These are phyloP conservation scores for Fremontodendron californicum DNA, from an alignment of 345 rosid genomes.

Conservation along the genomic window DNA sequence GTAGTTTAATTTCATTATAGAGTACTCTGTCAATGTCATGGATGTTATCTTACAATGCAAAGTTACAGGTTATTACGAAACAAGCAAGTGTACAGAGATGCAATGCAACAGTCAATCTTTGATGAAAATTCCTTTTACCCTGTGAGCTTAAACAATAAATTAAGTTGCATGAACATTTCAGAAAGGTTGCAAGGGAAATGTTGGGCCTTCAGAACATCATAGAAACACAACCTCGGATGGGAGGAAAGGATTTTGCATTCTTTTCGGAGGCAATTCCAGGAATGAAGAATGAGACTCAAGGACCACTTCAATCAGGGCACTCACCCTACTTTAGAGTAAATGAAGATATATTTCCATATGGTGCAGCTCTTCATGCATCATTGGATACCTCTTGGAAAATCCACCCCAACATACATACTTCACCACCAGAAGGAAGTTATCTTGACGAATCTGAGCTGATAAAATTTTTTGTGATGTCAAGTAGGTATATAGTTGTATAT, in stretches of 20 bases:
- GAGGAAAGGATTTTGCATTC: conserved; percentile 71
- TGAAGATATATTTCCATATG: conserved; percentile 61
- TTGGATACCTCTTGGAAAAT: conserved; percentile 47
- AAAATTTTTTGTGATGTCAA: neutral
- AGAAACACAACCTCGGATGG: conserved; percentile 42
- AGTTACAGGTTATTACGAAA: conserved; percentile 50
- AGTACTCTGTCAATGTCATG: neutral
- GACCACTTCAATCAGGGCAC: conserved; percentile 36
- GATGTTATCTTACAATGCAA: conserved; percentile 6
- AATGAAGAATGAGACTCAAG: conserved; percentile 44
- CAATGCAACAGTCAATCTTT: conserved; percentile 52
- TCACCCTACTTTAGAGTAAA: conserved; percentile 50
- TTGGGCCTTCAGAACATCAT: conserved; percentile 36
- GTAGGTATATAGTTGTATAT: neutral
- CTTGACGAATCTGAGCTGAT: conserved; percentile 47
- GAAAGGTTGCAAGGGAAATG: conserved; percentile 40
- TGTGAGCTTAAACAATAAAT: conserved; percentile 42
- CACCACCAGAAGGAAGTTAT: neutral
- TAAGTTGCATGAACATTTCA: conserved; percentile 45
- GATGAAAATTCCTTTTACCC: conserved; percentile 34
- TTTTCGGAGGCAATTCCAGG: conserved; percentile 63
- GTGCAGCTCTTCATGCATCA: conserved; percentile 69
- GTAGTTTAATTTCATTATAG: no score
- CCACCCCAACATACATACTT: conserved; percentile 22
- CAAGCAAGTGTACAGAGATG: conserved; percentile 74